Base-by-base conservation (phyloP, 139 green algal genomes). In the Yamagishiella unicocca region DNA sequence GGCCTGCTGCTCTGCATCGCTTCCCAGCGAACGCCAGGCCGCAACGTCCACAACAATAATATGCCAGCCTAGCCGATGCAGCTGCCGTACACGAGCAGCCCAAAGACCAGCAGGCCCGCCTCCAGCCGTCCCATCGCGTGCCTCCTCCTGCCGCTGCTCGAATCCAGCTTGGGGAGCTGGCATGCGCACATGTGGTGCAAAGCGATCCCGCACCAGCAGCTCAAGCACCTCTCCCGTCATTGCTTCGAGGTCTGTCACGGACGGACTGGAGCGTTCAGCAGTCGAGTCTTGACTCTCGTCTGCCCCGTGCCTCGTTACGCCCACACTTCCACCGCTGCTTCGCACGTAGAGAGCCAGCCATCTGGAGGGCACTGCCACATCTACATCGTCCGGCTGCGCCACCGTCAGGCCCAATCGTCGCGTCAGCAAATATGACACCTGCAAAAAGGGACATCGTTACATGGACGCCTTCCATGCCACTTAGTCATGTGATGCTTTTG, bases 361-460 rank as follows among this genome's bases (percentile, higher is more conserved):
- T 21, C 80, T 40, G 5, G 80, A 86, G 43, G 80, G 80, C 31
- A 86, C 55, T 1, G 33, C 64, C 21, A 77, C 45, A 45, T 86
- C 80, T 27, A 86, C 80, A 35, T 86, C 80, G 1, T 86, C 80
- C 14, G 80, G 80, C 64, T 86, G 80, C 0, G 80, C n/a, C 64
- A 86, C 80, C 25, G 80, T 68, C 2, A 78, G 12, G 25, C 80
- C 80, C 61, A 86, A 27, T 7, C 80, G 80, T 31, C 80, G 80
- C 0, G 80, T 86, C 10, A 86, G 80, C 38, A 78, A 64, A 42
- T 78, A 77, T 10, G 77, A 43, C 31, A 77, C 10, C 80, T 86
- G 70, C 50, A 17, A 37, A n/a, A n/a, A n/a, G n/a, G n/a, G n/a
- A n/a, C n/a, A n/a, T n/a, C n/a, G n/a, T n/a, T n/a, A n/a, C n/a